Percentiles rank a stretch among this genome's conserved stretches.
Evolutionary conservation across 768 basidiomycete genomes (phyloP).

Genomic region (Leccinum uliginosum): DNA sequence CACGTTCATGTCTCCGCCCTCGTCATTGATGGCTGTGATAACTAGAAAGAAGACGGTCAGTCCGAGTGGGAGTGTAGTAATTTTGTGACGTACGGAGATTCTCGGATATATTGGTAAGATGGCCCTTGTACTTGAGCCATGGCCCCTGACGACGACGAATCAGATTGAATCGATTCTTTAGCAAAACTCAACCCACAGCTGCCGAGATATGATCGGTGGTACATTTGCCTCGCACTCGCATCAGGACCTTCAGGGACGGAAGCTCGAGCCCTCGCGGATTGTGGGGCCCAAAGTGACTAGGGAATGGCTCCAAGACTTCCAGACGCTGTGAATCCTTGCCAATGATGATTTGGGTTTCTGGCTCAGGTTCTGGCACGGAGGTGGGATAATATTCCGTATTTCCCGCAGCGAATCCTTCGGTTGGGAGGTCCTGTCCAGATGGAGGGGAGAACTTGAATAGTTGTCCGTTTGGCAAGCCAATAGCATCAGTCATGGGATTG

Average conservation of each 20-base stretch:
- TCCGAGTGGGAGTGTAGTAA: background rate
- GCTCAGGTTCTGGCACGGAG: slow-evolving; percentile 67
- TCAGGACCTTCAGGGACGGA: slow-evolving; percentile 74
- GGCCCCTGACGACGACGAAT: slow-evolving; percentile 57
- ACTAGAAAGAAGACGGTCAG: slow-evolving; percentile 41
- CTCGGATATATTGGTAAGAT: slow-evolving; percentile 93
- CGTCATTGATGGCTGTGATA: slow-evolving; percentile 94
- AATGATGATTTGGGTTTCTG: slow-evolving; percentile 76
- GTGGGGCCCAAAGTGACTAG: slow-evolving; percentile 58
- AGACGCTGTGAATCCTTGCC: slow-evolving; percentile 75
- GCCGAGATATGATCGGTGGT: slow-evolving; percentile 99
- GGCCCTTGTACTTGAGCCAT: slow-evolving; percentile 99
- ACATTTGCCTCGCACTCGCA: slow-evolving; percentile 96
- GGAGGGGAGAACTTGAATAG: slow-evolving; percentile 85
- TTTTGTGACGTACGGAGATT: slow-evolving; percentile 67
- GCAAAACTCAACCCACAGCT: slow-evolving; percentile 52
- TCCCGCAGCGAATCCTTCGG: slow-evolving; percentile 75
- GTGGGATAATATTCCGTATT: slow-evolving; percentile 72
- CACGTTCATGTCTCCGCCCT: slow-evolving; percentile 88
- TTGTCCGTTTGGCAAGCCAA: slow-evolving; percentile 64
- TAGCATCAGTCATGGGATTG: slow-evolving; percentile 83
- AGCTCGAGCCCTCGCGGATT: slow-evolving; percentile 65
- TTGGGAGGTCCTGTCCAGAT: slow-evolving; percentile 77
- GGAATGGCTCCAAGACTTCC: slow-evolving; percentile 83
- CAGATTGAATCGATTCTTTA: background rate